Evolutionary conservation across 2,329 filamentous ascomycete genomes (phyloP).

Genomic region (Rosellinia necatrix): DNA sequence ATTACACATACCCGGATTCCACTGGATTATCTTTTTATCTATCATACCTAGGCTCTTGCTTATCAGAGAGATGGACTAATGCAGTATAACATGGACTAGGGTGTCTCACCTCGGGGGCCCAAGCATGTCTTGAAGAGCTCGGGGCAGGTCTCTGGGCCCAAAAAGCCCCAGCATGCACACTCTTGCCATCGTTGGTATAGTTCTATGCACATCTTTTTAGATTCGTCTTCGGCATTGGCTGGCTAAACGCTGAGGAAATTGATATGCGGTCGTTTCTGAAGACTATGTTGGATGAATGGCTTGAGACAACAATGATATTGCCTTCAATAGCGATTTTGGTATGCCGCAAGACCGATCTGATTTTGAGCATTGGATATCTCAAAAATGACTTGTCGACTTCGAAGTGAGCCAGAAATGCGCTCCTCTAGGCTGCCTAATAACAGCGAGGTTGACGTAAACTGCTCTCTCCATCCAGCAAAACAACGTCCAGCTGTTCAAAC

Average conservation of each 20-base stretch:
- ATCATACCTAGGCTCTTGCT: neutral
- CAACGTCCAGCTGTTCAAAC: conserved; percentile 29
- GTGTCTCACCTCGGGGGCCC: conserved; percentile 39
- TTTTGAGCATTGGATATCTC: neutral
- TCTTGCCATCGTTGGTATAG: conserved; percentile 42
- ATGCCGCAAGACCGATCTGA: too few relatives aligned
- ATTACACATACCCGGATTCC: conserved; percentile 43
- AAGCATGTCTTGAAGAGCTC: conserved; percentile 41
- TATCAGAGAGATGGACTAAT: neutral
- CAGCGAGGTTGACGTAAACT: conserved; percentile 33
- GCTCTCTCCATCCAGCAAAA: conserved; percentile 17
- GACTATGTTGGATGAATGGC: neutral
- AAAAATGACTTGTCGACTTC: neutral
- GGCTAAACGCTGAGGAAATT: neutral
- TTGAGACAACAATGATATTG: neutral
- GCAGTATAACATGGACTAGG: neutral
- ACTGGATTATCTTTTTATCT: conserved; percentile 40
- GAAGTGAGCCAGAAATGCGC: neutral
- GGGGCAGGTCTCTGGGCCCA: conserved; percentile 38
- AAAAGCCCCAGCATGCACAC: conserved; percentile 42
- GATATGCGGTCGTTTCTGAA: neutral
- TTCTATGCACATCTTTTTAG: conserved; percentile 40
- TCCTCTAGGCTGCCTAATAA: conserved; percentile 41
- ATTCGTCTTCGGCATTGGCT: neutral
- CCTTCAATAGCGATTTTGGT: neutral